Percentiles rank a stretch among this genome's conserved stretches.
These are phyloP conservation scores for Nakazawaea molendinolei DNA, from an alignment of 805 yeast species.

Conservation along the genomic window DNA sequence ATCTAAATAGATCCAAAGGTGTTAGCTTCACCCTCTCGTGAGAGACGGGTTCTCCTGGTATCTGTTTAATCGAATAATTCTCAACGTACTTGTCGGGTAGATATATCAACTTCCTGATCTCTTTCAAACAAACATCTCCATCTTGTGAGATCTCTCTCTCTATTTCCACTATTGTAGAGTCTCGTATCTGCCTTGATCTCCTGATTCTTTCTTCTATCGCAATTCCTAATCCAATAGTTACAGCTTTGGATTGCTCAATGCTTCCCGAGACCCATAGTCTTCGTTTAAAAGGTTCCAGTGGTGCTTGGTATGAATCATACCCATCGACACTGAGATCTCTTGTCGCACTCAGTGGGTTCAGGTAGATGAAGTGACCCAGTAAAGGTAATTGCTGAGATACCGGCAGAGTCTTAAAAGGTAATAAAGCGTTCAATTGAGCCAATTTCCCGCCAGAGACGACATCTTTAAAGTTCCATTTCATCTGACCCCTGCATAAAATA, in stretches of 20 bases:
- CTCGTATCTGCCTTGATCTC: slow-evolving; percentile 8
- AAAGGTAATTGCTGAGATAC: slow-evolving; percentile 19
- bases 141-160: slow-evolving; percentile 36
- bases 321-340: slow-evolving; percentile 64
- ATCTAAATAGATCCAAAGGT: slow-evolving; percentile 44
- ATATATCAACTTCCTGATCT: slow-evolving; percentile 56
- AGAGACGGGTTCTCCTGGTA: slow-evolving; percentile 17
- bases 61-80: neutral
- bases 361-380: slow-evolving; percentile 65
- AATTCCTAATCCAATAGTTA: slow-evolving; percentile 31
- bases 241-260: slow-evolving; percentile 31
- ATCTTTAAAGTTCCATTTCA: slow-evolving; percentile 5
- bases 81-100: slow-evolving; percentile 32
- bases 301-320: slow-evolving; percentile 74
- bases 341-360: slow-evolving; percentile 46
- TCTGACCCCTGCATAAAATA: too few relatives aligned
- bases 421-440: neutral
- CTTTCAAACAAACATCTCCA: slow-evolving; percentile 31
- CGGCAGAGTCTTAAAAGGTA: slow-evolving; percentile 3
- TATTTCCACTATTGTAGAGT: slow-evolving; percentile 45
- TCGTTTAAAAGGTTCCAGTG: slow-evolving; percentile 43
- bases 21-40: slow-evolving; percentile 29
- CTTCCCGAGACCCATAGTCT: slow-evolving; percentile 81
- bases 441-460: neutral
- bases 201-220: slow-evolving; percentile 48